These are phyloP conservation scores for Morella rubra DNA, from an alignment of 306 rosid species.

Conservation along the genomic window DNA sequence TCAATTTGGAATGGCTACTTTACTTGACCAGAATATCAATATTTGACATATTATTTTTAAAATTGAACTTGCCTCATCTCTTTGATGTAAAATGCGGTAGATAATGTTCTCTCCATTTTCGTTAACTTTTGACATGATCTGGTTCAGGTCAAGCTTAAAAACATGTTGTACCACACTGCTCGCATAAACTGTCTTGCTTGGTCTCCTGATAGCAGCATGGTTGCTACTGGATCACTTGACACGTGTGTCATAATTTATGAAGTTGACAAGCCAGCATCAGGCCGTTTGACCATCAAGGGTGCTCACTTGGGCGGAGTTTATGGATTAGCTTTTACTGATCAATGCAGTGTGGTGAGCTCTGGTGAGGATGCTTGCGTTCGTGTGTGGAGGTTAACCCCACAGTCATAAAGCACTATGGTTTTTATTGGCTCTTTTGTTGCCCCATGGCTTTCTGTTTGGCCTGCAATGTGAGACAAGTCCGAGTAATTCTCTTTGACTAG, in stretches of 20 bases:
- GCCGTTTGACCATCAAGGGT: slow-evolving; percentile 73
- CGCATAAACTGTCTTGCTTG: slow-evolving; percentile 94
- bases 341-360: slow-evolving; percentile 73
- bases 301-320: slow-evolving; percentile 97
- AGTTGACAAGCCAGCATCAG: slow-evolving; percentile 81
- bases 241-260: slow-evolving; percentile 75
- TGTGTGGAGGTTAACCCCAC: slow-evolving; percentile 74
- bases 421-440: slow-evolving; percentile 5
- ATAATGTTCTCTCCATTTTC: too few relatives aligned
- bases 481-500: background rate
- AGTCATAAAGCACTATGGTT: slow-evolving; percentile 31
- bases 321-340: slow-evolving; percentile 84
- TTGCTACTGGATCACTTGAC: slow-evolving; percentile 94
- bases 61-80: too few relatives aligned
- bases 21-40: background rate
- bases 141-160: slow-evolving; percentile 85
- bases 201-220: slow-evolving; percentile 82
- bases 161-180: slow-evolving; percentile 91
- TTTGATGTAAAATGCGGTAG: too few relatives aligned
- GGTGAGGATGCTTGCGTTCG: slow-evolving; percentile 99
- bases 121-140: slow-evolving; percentile 7
- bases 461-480: background rate
- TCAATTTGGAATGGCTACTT: background rate
- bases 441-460: slow-evolving; percentile 2
- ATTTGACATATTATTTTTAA: too few relatives aligned